Evolutionary conservation across 352 stramenopile genomes (phyloP), one percentile per base, ranked within the genome.

Genomic region (Phytopythium litorale): DNA sequence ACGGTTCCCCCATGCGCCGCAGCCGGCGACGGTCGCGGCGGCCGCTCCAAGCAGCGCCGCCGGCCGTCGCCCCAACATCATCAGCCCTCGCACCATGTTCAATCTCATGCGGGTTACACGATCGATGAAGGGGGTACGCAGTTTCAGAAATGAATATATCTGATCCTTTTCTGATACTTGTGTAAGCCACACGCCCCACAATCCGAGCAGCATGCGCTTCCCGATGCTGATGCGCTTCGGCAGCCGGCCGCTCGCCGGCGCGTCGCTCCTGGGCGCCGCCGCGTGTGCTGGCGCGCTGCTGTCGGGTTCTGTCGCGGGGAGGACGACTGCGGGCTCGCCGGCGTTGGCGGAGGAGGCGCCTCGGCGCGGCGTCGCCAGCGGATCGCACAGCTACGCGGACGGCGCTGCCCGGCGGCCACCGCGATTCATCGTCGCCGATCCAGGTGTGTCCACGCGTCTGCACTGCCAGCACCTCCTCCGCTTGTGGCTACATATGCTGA

Each of bases 401-500:
- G 54, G 54, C n/a, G 7, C 23, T 6, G 54, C 38, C 8, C 25
- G 13, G 12, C 35, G 25, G 1, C 54, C 54, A 5, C 38, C 54
- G 16, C 54, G 54, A 6, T 38, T 60, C 54, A 60, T 60, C 23
- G 25, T 60, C 23, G 13, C 54, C 13, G 38, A 60, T 21, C 54
- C 54, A 9, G 54, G 54, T 60, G 25, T 8, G 53, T 32, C 3
- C 21, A 33, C 18, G 11, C 48, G 9, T 21, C 48, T 37, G 12
- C 12, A 18, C 28, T 37, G 13, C 21, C 23, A 4, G 13, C 23
- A 37, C 8, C 5, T 3, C 3, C 48, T 1, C 5, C 21, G 15
- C 23, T 35, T 19, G 21, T 33, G 19, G 19, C 7, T 21, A 7
- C 23, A 40, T 4, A 9, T 16, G 35, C 12, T 40, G 35, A 40